Base-by-base conservation (phyloP, 2,329 filamentous ascomycete genomes). In the Exophiala phaeomuriformis region DNA sequence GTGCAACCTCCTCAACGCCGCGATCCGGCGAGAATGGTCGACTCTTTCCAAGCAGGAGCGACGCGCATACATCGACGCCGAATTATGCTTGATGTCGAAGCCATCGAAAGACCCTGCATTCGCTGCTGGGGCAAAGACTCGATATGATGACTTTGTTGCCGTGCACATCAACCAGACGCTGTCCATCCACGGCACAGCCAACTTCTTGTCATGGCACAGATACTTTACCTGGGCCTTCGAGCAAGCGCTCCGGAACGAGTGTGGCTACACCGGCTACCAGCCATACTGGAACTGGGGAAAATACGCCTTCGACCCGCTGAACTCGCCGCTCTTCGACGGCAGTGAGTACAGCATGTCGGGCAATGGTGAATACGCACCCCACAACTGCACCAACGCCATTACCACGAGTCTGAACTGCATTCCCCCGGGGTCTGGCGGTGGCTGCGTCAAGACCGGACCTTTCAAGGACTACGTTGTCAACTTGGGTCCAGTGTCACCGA, bases 121-220 rank as follows among this genome's bases (percentile, higher is more conserved):
- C 8, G 71, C 69, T 0, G 65, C 74, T 0, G 77, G 76, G 1
- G 74, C 71, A 2, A 68, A 67, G 52, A 72, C 68, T 56, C 75
- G 52, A n/a, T 78, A 72, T 53, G 77, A 80, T 59, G 71, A 73
- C 56, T 72, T 72, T 56, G 66, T 69, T 4, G 69, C 63, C 8
- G 61, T 63, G 4, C 71, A 73, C 47, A 69, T 70, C 35, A 64
- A 66, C 49, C 61, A 66, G 44, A 69, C 68, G 4, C 49, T 64
- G 4, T 61, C 47, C 27, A 68, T 72, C 37, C 70, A 72, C 36
- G 64, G 49, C 29, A 53, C 65, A 35, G 65, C 64, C 10, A 61
- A 63, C 57, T 72, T 74, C 58, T 63, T 75, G 36, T 63, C 68
- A 28, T 74, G 72, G 71, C 74, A 75, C 52, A 68, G 73, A 29